Base-by-base conservation (phyloP, 2,329 filamentous ascomycete genomes). In the Pseudovirgaria hyperparasitica region DNA sequence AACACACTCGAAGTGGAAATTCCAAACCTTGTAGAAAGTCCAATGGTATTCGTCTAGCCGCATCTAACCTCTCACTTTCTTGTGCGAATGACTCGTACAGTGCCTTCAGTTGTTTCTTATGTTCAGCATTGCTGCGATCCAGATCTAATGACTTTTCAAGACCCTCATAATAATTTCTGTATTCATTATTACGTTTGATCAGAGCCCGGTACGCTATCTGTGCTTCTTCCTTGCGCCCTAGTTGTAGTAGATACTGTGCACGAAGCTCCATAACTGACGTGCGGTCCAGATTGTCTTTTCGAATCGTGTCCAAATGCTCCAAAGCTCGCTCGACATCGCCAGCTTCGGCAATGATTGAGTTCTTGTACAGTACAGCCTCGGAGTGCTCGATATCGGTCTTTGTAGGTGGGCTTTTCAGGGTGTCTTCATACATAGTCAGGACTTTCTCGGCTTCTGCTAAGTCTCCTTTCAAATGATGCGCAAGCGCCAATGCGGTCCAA, bases 401-500 rank as follows among this genome's bases (percentile, higher is more conserved):
- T 9, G 75, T 69, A 2, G 85, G 84, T 7, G 76, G 70, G 9
- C 70, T 69, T 60, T 93, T 94, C 37, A 98, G 55, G 1, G 87
- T 96, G 36, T 90, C 84, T 56, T 98, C 90, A 54, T 87, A 98
- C 10, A 80, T 92, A 24, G 74, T 82, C 42, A 98, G 61, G 21
- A 93, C 81, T 44, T 85, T 84, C 60, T 98, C 90, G 16, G 90
- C 92, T 44, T 90, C 80, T 23, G 67, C 58, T 34, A 90, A 64
- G 48, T 92, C 81, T 2, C 87, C 90, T n/a, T 76, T 70, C 27
- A 98, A 66, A 46, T 98, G 90, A 50, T 93, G 75, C 19, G 87
- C 90, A 31, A 96, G 80, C 21, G 90, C 90, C 34, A 98, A 62
- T n/a, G 84, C 90, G 4, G 90, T 96, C 92, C 92, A 98, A 57